Base-by-base conservation (phyloP, 352 stramenopile genomes). In the Albugo laibachii region DNA sequence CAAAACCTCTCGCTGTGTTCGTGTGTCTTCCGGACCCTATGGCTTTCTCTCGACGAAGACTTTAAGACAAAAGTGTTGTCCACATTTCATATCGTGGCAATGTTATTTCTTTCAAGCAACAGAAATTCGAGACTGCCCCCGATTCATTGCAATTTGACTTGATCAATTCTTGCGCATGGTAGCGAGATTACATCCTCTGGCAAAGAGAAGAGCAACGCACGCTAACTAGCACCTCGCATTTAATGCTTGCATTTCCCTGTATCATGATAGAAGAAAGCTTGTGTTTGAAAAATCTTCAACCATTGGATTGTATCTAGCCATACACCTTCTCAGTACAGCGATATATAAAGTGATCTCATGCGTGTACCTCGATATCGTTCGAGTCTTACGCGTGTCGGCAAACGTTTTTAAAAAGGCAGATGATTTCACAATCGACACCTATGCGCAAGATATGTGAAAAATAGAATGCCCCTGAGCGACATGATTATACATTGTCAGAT, bases 211-310 rank as follows among this genome's bases (percentile, higher is more conserved):
- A 8, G 38, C 8, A 8, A 8, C 38, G 8, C 8, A 43, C 34
- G 24, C 39, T 56, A 5, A 16, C 14, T 11, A 16, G 13, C 52
- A 31, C 13, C 50, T 54, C 11, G 38, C 24, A 44, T 47, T 41
- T 45, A 62, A 43, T 15, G 48, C 54, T 11, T 50, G 34, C 19
- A 49, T 62, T 27, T 54, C 45, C 11, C 58, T 40, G 31, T 66
- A 41, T 62, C 75, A 85, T 40, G 73, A 85, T 34, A 94, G 57
- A 20, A 94, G 80, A 53, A 94, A 87, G 55, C 75, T 89, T 18
- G 80, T 91, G 61, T 94, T 94, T 48, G 65, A 68, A 56, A 92
- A 94, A 57, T 94, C 82, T 48, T 93, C 73, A 5, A 94, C 47
- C 39, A 94, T 51, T 14, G 82, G 82, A 44, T 94, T 92, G 67